Conservation (phyloP, 345 rosid genomes). For the Geranium rotundifolium region DNA sequence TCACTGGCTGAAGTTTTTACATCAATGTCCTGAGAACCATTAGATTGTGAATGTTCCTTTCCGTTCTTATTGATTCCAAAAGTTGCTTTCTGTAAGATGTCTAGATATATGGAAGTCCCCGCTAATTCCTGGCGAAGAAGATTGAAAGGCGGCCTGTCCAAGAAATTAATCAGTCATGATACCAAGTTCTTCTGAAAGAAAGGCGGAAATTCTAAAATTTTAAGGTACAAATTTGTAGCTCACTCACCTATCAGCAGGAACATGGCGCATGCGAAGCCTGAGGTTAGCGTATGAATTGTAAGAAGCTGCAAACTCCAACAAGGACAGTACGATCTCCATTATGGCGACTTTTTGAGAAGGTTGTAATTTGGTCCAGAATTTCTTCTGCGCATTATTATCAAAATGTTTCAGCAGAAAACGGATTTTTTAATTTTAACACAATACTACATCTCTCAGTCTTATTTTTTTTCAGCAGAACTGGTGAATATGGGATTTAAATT, state of each 20-base stretch:
- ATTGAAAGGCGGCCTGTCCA: constrained; percentile 80
- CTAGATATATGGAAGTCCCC: constrained; percentile 76
- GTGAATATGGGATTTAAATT: too few species aligned
- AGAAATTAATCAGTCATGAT: not conserved
- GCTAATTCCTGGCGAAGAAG: constrained; percentile 90
- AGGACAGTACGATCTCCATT: constrained; percentile 79
- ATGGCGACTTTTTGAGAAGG: constrained; percentile 62
- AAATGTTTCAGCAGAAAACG: constrained; percentile 3
- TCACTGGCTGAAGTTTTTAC: constrained; percentile 15
- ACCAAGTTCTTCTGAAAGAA: not conserved
- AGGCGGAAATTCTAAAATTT: not conserved
- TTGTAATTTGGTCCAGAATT: constrained; percentile 82
- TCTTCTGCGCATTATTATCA: constrained; percentile 45
- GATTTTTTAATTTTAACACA: not conserved
- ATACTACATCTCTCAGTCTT: too few species aligned
- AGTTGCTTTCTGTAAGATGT: constrained; percentile 78
- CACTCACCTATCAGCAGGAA: constrained; percentile 66
- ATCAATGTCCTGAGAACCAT: constrained; percentile 20
- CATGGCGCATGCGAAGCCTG: constrained; percentile 65
- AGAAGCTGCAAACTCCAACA: constrained; percentile 82
- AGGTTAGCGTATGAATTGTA: constrained; percentile 83
- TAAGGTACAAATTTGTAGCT: constrained; percentile 3
- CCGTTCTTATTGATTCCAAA: constrained; percentile 21
- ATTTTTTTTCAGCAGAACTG: too few species aligned
- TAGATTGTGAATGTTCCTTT: constrained; percentile 23